These are phyloP conservation scores for Fraxinus anomala DNA, from an alignment of 257 asterid genomes.

Conservation along the genomic window DNA sequence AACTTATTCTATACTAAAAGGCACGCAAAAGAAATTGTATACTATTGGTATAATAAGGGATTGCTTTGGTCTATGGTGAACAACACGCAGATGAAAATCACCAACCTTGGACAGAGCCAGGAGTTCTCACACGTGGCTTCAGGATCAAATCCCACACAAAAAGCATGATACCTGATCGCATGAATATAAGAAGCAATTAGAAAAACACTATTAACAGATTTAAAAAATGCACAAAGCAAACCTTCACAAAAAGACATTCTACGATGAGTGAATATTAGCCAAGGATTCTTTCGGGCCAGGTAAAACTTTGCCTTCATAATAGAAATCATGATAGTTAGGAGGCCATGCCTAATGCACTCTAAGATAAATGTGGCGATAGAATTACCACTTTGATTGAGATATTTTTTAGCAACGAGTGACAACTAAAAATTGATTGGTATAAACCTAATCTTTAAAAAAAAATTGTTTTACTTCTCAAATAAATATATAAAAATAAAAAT, in stretches of 20 bases:
- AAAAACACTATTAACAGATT: constrained; percentile 13
- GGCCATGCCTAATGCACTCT: not conserved
- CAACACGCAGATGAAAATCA: constrained; percentile 11
- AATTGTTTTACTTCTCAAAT: not conserved
- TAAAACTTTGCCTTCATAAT: not conserved
- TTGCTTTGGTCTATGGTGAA: constrained; percentile 12
- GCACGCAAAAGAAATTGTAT: not conserved
- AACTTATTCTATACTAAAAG: not conserved
- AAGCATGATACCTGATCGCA: constrained; percentile 87
- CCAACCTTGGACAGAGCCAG: constrained; percentile 93
- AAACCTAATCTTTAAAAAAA: not conserved
- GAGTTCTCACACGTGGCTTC: constrained; percentile 83
- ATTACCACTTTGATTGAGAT: not conserved
- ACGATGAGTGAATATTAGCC: constrained; percentile 2
- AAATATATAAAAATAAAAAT: not conserved
- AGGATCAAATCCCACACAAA: constrained; percentile 96
- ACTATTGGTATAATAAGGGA: not conserved
- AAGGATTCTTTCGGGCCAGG: not conserved
- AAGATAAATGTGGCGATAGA: not conserved
- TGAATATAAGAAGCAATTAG: constrained; percentile 32
- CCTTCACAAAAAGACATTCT: constrained; percentile 14
- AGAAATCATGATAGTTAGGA: not conserved
- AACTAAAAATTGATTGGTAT: not conserved
- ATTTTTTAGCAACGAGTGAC: not conserved
- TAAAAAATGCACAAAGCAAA: constrained; percentile 13